Evolutionary conservation across 352 stramenopile species (phyloP).

Genomic region (Pythium rishiriense): DNA sequence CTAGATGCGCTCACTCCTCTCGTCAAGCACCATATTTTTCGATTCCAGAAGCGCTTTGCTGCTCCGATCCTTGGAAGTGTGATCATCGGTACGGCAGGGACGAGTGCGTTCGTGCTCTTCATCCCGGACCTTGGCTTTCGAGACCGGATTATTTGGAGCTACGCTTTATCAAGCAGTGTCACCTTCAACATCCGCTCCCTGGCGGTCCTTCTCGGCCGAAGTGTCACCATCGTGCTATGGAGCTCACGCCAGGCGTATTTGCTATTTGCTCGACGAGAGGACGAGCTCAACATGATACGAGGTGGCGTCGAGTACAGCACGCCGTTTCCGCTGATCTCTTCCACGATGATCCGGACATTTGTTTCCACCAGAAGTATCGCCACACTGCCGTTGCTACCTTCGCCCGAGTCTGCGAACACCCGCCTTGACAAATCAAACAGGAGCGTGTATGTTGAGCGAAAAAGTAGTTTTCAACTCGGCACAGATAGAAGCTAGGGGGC

Average conservation of each 20-base stretch:
- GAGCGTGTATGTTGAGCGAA: too few relatives aligned
- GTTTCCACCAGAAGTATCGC: neutral
- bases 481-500: too few relatives aligned
- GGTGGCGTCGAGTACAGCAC: constrained; percentile 12
- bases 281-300: constrained; percentile 21
- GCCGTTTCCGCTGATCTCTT: neutral
- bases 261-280: constrained; percentile 3
- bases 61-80: neutral
- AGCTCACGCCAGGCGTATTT: constrained; percentile 12
- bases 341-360: neutral
- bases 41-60: constrained; percentile 12
- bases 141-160: constrained; percentile 11
- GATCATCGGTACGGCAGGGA: neutral
- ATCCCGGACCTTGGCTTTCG: neutral
- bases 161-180: neutral
- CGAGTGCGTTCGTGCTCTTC: neutral
- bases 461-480: too few relatives aligned
- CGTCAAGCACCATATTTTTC: constrained; percentile 7
- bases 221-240: constrained; percentile 10
- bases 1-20: constrained; percentile 10
- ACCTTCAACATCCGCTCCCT: neutral
- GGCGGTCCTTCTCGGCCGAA: constrained; percentile 4
- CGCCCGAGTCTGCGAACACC: neutral
- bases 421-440: neutral
- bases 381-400: neutral